Conservation (phyloP, 106 monocot species). For the Dioscorea dumetorum region DNA sequence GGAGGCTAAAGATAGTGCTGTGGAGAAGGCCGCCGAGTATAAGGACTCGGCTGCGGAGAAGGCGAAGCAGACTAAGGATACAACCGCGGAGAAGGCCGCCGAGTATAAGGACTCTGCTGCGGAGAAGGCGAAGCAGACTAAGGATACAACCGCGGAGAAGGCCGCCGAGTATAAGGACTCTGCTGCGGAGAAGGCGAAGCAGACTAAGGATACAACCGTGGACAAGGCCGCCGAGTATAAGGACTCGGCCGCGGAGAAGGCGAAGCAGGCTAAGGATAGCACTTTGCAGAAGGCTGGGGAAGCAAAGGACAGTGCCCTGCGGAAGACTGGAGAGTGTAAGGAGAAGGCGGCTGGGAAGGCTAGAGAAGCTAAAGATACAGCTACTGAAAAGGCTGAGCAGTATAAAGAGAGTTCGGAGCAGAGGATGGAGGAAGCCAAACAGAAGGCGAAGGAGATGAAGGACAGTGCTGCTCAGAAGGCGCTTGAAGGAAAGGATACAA, state of each 20-base stretch:
- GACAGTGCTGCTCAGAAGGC: too few relatives aligned
- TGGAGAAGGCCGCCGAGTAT: constrained; percentile 18
- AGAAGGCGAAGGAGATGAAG: too few relatives aligned
- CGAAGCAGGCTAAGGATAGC: constrained; percentile 2
- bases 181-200: constrained; percentile 2
- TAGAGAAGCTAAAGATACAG: constrained; percentile 14
- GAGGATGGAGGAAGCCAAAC: too few relatives aligned
- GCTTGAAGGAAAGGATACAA: too few relatives aligned
- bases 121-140: constrained; percentile 1
- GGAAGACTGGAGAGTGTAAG: constrained; percentile 9
- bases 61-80: constrained; percentile 10
- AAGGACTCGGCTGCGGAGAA: constrained; percentile 3
- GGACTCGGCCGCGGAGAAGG: constrained; percentile 4
- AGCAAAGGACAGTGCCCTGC: constrained; percentile 3
- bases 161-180: constrained; percentile 8
- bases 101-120: constrained; percentile 3
- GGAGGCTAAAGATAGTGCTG: constrained; percentile 1
- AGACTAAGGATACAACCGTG: constrained; percentile 9
- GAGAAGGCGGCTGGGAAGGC: constrained; percentile 9
- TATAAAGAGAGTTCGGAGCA: too few relatives aligned
- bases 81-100: constrained; percentile 2
- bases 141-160: constrained; percentile 4
- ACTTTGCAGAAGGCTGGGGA: constrained; percentile 4
- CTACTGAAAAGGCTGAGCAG: background rate
- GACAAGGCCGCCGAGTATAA: constrained; percentile 7